Evolutionary conservation across 306 rosid genomes (phyloP), one percentile per base, ranked within the genome.

Genomic region (Corylus americana): DNA sequence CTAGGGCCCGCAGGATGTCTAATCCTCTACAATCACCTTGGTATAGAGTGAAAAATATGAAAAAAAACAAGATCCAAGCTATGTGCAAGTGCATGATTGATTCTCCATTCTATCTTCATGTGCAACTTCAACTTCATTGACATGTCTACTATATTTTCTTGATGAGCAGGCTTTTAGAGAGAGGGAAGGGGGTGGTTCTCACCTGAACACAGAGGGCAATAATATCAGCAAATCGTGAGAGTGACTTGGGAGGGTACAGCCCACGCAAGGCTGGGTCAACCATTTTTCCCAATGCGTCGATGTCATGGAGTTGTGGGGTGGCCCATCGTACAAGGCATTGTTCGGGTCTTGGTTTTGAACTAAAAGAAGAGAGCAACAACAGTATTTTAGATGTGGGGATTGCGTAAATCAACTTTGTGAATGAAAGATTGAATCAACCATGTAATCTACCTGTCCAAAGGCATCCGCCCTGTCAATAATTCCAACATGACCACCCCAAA

Each of bases 401-500:
- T 61, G 63, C 69, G 57, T 17, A 27, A 57, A 73, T 3, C 14
- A 31, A 48, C 4, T 44, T 31, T 44, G 44, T 17, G 17, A n/a
- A 74, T 54, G n/a, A n/a, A 29, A 18, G 37, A 55, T 11, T 4
- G n/a, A 54, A 25, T 69, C 9, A 44, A 39, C n/a, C 58, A 72
- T 66, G 61, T 10, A 64, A 68, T 80, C 31, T 45, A 94, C 98
- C 94, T 88, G 83, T 94, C 97, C 0, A 87, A 84, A 61, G 98
- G 94, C 93, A 61, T 91, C 80, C 93, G 87, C 73, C 98, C 98
- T 8, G 98, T 91, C 79, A 94, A 83, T 71, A 94, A 78, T 63
- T 94, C 98, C 82, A 94, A 78, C 97, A 94, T 91, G 58, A 94
- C 98, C 75, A 92, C 96, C 75, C 98, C 97, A 71, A 89, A 87